Conservation (phyloP, 176 grass and related monocot genomes). For the Ensete glaucum region DNA sequence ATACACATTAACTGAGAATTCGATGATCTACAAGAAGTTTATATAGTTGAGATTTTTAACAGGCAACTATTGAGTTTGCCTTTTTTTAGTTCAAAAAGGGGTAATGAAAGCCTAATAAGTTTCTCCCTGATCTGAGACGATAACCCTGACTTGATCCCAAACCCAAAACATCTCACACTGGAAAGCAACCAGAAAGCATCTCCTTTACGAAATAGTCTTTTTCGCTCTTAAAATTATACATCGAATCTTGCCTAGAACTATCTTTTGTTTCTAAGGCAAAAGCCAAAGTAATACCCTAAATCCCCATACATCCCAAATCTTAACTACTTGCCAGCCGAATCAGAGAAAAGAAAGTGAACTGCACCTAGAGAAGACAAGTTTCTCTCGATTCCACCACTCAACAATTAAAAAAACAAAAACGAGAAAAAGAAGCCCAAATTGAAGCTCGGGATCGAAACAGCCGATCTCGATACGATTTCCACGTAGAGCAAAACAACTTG, state of each 20-base stretch:
- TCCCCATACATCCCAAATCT: not conserved
- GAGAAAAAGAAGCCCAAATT: not conserved
- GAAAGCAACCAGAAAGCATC: not conserved
- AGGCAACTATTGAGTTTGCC: not conserved
- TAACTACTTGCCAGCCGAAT: not conserved
- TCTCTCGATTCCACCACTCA: not conserved
- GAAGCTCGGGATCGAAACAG: not conserved
- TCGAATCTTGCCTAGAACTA: not conserved
- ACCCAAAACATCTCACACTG: not conserved
- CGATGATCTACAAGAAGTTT: no score
- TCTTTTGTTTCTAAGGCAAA: not conserved
- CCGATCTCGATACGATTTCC: not conserved
- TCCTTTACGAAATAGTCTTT: not conserved
- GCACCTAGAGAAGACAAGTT: not conserved
- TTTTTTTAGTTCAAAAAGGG: not conserved
- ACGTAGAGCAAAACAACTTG: not conserved
- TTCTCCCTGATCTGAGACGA: not conserved
- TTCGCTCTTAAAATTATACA: not conserved
- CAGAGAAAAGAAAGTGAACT: not conserved
- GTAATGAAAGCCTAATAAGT: not conserved
- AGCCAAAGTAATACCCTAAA: not conserved
- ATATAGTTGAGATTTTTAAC: no score
- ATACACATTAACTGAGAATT: not conserved
- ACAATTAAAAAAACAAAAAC: not conserved
- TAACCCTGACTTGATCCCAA: not conserved